These are phyloP conservation scores for Aspergillus quadricinctus DNA, from an alignment of 2,329 filamentous ascomycete genomes.

Conservation along the genomic window DNA sequence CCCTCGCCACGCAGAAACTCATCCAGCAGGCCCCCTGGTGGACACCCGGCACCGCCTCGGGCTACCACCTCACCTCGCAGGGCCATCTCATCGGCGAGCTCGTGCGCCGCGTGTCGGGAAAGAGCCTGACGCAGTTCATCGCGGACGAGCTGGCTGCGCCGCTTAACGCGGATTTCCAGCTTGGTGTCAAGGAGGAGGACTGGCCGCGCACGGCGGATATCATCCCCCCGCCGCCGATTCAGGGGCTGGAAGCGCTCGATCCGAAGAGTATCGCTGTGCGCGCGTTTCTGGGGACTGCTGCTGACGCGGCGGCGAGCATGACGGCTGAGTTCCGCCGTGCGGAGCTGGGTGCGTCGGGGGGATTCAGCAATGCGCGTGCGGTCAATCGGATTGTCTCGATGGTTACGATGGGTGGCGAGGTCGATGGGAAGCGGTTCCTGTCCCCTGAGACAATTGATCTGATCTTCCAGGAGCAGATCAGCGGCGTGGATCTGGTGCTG, in stretches of 20 bases:
- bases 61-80: slow-evolving; percentile 41
- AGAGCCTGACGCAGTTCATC: slow-evolving; percentile 43
- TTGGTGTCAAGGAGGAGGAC: slow-evolving; percentile 42
- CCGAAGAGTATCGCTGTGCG: slow-evolving; percentile 26
- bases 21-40: slow-evolving; percentile 43
- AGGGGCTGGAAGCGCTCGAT: slow-evolving; percentile 12
- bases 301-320: slow-evolving; percentile 17
- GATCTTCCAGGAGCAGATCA: slow-evolving; percentile 44
- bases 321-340: slow-evolving; percentile 34
- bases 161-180: slow-evolving; percentile 44
- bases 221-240: slow-evolving; percentile 23
- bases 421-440: slow-evolving; percentile 36
- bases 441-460: slow-evolving; percentile 40
- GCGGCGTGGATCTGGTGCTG: slow-evolving; percentile 40
- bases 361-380: slow-evolving; percentile 44
- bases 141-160: slow-evolving; percentile 41
- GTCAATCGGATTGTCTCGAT: slow-evolving; percentile 42
- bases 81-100: slow-evolving; percentile 45
- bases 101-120: slow-evolving; percentile 39
- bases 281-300: slow-evolving; percentile 24
- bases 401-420: slow-evolving; percentile 30
- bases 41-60: slow-evolving; percentile 41
- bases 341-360: slow-evolving; percentile 44
- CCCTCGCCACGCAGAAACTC: slow-evolving; percentile 29
- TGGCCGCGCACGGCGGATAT: slow-evolving; percentile 39